Conservation (phyloP, 306 rosid species). For the peach (Prunus persica) region DNA sequence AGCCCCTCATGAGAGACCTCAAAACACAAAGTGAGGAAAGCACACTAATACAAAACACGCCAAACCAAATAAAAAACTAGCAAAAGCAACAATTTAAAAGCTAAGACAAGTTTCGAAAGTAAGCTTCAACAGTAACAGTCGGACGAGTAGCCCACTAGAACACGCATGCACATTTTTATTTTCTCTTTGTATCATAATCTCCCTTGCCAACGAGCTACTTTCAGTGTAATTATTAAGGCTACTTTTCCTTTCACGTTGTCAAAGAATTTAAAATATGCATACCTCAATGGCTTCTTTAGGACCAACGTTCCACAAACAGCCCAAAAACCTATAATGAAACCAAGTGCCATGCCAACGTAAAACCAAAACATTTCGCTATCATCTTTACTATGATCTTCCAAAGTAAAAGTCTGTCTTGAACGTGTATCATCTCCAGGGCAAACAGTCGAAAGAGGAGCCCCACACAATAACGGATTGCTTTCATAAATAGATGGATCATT, state of each 20-base stretch:
- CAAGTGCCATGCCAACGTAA: background rate
- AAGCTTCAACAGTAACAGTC: too few species aligned
- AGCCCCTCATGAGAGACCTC: too few species aligned
- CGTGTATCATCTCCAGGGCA: background rate
- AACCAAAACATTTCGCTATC: background rate
- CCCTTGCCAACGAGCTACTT: too few species aligned
- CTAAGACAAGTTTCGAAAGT: too few species aligned
- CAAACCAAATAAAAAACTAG: too few species aligned
- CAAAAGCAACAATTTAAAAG: too few species aligned
- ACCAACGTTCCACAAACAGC: background rate
- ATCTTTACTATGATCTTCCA: background rate
- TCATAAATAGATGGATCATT: background rate
- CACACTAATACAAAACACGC: too few species aligned
- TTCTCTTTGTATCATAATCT: too few species aligned
- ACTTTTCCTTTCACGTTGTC: background rate
- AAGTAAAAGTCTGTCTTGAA: background rate
- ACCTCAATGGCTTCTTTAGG: constrained; percentile 6
- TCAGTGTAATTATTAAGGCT: too few species aligned
- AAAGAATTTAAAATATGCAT: background rate
- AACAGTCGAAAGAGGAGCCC: background rate
- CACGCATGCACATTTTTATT: too few species aligned
- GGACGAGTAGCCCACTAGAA: too few species aligned
- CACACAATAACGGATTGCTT: background rate
- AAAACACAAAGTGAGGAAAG: too few species aligned
- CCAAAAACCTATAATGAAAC: background rate